phyloP scores from a whole-genome alignment of 2,329 filamentous ascomycete genomes.

The Pestalotiopsis sp. region DNA sequence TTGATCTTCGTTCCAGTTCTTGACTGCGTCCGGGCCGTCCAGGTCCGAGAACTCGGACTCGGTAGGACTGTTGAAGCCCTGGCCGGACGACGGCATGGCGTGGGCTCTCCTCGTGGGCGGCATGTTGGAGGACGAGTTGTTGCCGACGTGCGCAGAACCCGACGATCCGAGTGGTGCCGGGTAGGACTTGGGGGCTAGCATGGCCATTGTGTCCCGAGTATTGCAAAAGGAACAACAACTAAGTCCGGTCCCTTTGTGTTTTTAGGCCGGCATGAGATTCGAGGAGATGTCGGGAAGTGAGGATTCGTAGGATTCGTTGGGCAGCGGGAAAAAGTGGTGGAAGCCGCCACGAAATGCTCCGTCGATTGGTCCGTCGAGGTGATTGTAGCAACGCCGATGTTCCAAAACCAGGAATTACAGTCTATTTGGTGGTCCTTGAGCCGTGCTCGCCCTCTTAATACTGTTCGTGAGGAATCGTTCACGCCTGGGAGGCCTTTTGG shows the following conservation, averaged over 20 bases:
- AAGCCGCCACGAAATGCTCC: background rate
- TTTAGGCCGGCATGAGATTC: slow-evolving; percentile 21
- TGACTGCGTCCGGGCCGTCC: slow-evolving; percentile 73
- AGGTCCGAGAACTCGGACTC: slow-evolving; percentile 90
- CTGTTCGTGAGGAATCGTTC: background rate
- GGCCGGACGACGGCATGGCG: slow-evolving; percentile 47
- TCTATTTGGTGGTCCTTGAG: background rate
- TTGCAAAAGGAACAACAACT: slow-evolving; percentile 2
- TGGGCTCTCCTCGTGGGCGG: slow-evolving; percentile 53
- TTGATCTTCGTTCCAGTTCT: slow-evolving; percentile 87
- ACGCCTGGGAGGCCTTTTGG: background rate
- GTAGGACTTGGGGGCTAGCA: slow-evolving; percentile 76
- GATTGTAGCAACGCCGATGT: background rate
- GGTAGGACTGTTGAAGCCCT: slow-evolving; percentile 77
- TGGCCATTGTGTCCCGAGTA: slow-evolving; percentile 58
- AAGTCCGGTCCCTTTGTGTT: slow-evolving; percentile 5
- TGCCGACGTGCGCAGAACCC: slow-evolving; percentile 44
- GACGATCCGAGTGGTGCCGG: slow-evolving; percentile 54
- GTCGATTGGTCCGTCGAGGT: background rate
- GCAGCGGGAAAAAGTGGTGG: background rate
- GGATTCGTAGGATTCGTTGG: background rate
- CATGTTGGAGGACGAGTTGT: slow-evolving; percentile 48
- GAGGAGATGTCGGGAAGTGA: background rate
- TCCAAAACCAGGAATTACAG: background rate
- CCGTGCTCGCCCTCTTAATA: background rate